Evolutionary conservation across 345 rosid species (phyloP), one percentile per base, ranked within the genome.

Genomic region (Hypericum perforatum): DNA sequence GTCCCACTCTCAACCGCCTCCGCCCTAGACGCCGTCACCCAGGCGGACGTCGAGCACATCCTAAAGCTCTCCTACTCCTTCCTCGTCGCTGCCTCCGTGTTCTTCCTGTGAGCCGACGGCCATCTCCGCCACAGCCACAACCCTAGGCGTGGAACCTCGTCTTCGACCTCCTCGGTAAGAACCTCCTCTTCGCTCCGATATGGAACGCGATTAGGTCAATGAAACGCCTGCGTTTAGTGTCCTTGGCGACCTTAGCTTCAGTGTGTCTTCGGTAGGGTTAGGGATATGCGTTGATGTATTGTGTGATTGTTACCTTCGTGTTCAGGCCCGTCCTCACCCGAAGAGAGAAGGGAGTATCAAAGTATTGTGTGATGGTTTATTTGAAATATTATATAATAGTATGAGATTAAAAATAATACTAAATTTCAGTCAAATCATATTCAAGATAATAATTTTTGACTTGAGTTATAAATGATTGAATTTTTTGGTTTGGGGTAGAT

Each of bases 131-230:
- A 71, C 49, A 61, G 63, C 8, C 89, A 77, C 50, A 76, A 81
- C 57, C 82, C 85, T 82, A 82, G 22, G 65, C 85, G 0, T 82
- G 89, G 89, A 82, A 82, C 49, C 77, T 82, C 9, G 78, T 76
- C n/a, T 81, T 82, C 41, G 85, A 82, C 65, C 53, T 82, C 45
- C 56, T 82, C 51, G 85, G 85, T 7, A 82, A 79, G 73, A 77
- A 79, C 47, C 61, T 11, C 5, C 61, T 72, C 43, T 82, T 82
- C 53, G 81, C 79, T n/a, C 74, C 81, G 1, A 82, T 82, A 85
- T 82, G 85, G 89, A 82, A 75, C 45, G 82, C 89, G 5, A 54
- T 79, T 13, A 73, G 67, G 67, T 79, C 89, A 9, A 82, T 79
- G 85, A 67, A 49, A 22, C 59, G 37, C 29, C 68, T 52, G 45